Percentiles rank a stretch among this genome's conserved stretches.
Evolutionary conservation across 495 filamentous ascomycete genomes (phyloP).

Genomic region (Penicillium samsonianum): DNA sequence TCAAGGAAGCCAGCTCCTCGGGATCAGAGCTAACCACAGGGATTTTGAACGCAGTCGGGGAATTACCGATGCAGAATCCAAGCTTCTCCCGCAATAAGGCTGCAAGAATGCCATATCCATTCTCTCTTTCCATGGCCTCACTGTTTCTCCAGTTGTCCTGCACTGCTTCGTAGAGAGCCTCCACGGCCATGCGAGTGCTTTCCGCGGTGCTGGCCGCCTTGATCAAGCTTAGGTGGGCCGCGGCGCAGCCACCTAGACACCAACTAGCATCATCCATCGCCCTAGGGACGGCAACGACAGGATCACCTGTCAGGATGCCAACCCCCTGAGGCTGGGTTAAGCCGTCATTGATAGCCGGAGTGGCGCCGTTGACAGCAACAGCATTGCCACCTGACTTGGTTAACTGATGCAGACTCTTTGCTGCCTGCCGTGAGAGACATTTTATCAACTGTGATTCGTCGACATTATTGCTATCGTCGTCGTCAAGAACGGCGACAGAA

Average conservation of each 20-base stretch:
- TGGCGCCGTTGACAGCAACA: constrained; percentile 83
- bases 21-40: constrained; percentile 31
- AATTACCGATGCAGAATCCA: constrained; percentile 40
- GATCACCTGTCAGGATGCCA: constrained; percentile 78
- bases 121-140: constrained; percentile 95
- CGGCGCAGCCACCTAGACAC: constrained; percentile 84
- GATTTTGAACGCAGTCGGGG: constrained; percentile 36
- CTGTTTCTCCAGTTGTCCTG: constrained; percentile 94
- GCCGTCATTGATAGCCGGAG: constrained; percentile 88
- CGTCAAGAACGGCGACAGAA: constrained; percentile 72
- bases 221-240: constrained; percentile 78
- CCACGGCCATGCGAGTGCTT: constrained; percentile 71
- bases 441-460: constrained; percentile 74
- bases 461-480: constrained; percentile 66
- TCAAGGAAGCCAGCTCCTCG: constrained; percentile 61
- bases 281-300: constrained; percentile 76
- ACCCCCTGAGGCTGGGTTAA: constrained; percentile 74
- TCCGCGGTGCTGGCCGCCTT: constrained; percentile 70
- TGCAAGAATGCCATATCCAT: constrained; percentile 87
- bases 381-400: constrained; percentile 73
- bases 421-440: constrained; percentile 72
- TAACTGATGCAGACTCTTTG: constrained; percentile 67
- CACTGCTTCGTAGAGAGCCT: constrained; percentile 80
- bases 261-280: constrained; percentile 90
- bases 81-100: constrained; percentile 76